Percentiles rank a stretch among this genome's conserved stretches.
Conservation (phyloP, 164 flowering plant genomes). For the Echeveria elegans region DNA sequence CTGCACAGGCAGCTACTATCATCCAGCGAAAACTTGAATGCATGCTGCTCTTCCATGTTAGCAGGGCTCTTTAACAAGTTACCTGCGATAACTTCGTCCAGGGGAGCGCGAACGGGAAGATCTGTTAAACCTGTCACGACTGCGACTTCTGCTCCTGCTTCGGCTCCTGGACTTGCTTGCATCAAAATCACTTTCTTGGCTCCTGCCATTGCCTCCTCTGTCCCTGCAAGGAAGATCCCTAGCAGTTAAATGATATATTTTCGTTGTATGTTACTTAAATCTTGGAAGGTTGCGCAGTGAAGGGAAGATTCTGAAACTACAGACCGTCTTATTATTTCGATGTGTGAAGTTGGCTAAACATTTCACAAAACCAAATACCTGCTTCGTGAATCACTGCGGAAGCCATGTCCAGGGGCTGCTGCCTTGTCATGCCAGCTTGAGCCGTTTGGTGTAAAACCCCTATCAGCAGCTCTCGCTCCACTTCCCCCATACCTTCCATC, state of each 20-base stretch:
- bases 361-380: not conserved
- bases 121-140: conserved; percentile 26
- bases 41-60: too few species aligned
- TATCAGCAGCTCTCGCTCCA: conserved; percentile 14
- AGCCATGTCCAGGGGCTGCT: conserved; percentile 23
- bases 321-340: not conserved
- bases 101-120: not conserved
- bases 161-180: conserved; percentile 19
- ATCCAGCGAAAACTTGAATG: too few species aligned
- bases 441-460: conserved; percentile 7
- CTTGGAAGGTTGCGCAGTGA: not conserved
- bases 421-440: not conserved
- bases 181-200: conserved; percentile 24
- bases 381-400: conserved; percentile 17
- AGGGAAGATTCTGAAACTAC: not conserved
- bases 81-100: not conserved
- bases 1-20: too few species aligned
- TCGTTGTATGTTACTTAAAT: not conserved
- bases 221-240: conserved; percentile 38
- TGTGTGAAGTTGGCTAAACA: not conserved
- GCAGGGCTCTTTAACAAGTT: not conserved
- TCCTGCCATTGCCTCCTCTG: conserved; percentile 38
- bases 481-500: conserved; percentile 51
- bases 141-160: conserved; percentile 20
- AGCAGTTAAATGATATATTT: conserved; percentile 14